phyloP scores from a whole-genome alignment of 768 basidiomycete genomes.

The Agaricus sinodeliciosus region DNA sequence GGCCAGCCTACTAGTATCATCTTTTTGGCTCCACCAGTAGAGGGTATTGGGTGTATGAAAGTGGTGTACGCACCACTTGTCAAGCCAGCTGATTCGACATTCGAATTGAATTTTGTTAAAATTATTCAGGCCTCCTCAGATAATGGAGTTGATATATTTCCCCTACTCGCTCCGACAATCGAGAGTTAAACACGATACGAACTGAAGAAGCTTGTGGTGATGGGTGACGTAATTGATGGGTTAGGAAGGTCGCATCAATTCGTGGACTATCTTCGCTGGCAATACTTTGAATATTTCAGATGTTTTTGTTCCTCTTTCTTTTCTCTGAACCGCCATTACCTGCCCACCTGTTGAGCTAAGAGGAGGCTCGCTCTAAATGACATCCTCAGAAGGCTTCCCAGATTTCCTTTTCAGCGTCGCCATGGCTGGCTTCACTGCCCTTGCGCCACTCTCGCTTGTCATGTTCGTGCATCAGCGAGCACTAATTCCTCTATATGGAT shows the following conservation, averaged over 20 bases:
- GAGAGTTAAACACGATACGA: no score
- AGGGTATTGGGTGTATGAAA: no score
- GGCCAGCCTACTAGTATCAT: no score
- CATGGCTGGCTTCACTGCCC: not conserved
- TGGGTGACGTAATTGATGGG: no score
- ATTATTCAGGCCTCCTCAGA: no score
- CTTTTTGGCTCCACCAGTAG: no score
- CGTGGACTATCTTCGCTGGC: not conserved
- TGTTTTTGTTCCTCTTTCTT: not conserved
- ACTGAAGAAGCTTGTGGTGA: no score
- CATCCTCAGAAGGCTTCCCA: not conserved
- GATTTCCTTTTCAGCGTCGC: not conserved
- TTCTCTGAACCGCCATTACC: not conserved
- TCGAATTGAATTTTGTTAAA: no score
- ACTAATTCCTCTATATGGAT: conserved; percentile 65
- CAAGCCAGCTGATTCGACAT: no score
- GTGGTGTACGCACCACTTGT: no score
- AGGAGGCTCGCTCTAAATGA: not conserved
- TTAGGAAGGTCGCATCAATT: not conserved
- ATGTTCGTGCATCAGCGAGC: conserved; percentile 57
- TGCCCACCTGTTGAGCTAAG: not conserved
- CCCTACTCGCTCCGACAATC: no score
- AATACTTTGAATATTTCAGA: not conserved
- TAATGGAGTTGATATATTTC: no score
- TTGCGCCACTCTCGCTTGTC: conserved; percentile 44